Conservation (phyloP, 495 filamentous ascomycete species). For the Chaetomium fimeti region DNA sequence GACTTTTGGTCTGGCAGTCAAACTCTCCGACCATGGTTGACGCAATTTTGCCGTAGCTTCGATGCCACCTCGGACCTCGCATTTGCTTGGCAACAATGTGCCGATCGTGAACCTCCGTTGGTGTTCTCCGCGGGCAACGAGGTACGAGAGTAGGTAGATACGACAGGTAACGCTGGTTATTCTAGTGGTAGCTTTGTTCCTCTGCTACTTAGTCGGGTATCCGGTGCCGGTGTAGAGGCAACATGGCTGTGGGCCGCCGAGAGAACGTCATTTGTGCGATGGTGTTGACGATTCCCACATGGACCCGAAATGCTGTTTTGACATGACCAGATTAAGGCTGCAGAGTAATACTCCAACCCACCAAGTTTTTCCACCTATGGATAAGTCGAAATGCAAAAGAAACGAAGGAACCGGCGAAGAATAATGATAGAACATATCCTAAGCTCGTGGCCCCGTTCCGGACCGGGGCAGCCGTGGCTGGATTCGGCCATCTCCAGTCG, state of each 20-base stretch:
- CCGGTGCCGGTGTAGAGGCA: not conserved
- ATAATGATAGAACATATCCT: constrained; percentile 8
- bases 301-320: not conserved
- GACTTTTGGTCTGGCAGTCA: constrained; percentile 12
- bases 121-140: not conserved
- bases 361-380: constrained; percentile 19
- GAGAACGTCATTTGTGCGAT: not conserved
- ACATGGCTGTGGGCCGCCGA: not conserved
- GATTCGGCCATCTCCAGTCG: constrained; percentile 28
- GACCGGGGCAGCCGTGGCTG: constrained; percentile 25
- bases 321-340: not conserved
- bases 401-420: not conserved
- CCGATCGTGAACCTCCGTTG: not conserved
- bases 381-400: not conserved
- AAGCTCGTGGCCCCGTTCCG: constrained; percentile 15
- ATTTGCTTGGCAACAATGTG: not conserved
- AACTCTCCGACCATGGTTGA: constrained; percentile 17
- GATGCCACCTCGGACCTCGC: constrained; percentile 13
- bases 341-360: not conserved
- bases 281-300: not conserved
- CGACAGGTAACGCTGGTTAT: not conserved
- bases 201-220: not conserved
- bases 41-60: constrained; percentile 25
- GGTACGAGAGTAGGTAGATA: not conserved
- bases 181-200: not conserved